Conservation (phyloP, 805 yeast genomes). For the Candida endomychidarum region DNA sequence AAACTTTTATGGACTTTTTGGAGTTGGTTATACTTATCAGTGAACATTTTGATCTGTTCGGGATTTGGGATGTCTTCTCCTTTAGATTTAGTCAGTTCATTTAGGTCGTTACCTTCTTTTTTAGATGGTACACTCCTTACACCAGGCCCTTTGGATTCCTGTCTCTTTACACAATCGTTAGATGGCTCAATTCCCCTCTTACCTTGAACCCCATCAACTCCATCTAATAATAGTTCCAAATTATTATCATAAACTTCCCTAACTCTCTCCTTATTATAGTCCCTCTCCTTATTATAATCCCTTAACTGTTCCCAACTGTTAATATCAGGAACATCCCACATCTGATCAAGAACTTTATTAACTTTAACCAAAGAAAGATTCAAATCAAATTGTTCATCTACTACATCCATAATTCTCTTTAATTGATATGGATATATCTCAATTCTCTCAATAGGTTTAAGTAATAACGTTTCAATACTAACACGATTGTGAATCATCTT, state of each 20-base stretch:
- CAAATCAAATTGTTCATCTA: conserved; percentile 11
- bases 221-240: conserved; percentile 6
- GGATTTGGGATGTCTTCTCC: too few species aligned
- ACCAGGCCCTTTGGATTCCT: too few species aligned
- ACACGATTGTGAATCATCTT: background rate
- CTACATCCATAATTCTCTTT: conserved; percentile 18
- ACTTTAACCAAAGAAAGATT: conserved; percentile 21
- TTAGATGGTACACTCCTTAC: too few species aligned
- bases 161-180: too few species aligned
- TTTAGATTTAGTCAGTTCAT: too few species aligned
- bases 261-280: background rate
- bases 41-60: background rate
- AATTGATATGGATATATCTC: conserved; percentile 31
- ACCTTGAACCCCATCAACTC: conserved; percentile 3
- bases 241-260: conserved; percentile 8
- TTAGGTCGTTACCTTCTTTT: too few species aligned
- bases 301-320: conserved; percentile 14
- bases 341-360: conserved; percentile 19
- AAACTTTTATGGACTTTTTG: background rate
- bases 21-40: background rate
- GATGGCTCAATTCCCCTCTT: too few species aligned
- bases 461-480: conserved; percentile 25
- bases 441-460: conserved; percentile 47
- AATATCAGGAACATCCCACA: conserved; percentile 14
- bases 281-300: conserved; percentile 11